Base-by-base conservation (phyloP, 495 filamentous ascomycete species). In the Endocarpon pusillum region DNA sequence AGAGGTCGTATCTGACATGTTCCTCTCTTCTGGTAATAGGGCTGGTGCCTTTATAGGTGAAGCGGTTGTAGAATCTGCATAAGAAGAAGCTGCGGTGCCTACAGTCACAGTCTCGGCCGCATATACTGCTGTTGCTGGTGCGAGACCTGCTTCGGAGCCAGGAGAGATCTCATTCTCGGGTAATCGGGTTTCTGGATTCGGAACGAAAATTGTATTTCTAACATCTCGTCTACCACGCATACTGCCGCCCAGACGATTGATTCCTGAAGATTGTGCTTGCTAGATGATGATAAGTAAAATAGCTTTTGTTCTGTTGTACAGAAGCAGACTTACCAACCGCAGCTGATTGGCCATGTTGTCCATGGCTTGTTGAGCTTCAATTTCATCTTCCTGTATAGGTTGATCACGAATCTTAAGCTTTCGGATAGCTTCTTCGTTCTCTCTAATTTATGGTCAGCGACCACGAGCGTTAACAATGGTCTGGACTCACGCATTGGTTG, bases 391-490 rank as follows among this genome's bases (percentile, higher is more conserved):
- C 15, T 75, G 74, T 36, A 99, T 91, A 1, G 92, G 87, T 38
- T 91, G 80, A 42, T 83, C 85, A 40, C 82, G 68, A 41, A 99
- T 99, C 39, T 77, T 89, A 18, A 99, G 59, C 51, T 89, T 96
- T 57, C 93, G 80, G 36, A 78, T 65, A 18, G 72, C 63, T 32
- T 81, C 78, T 23, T 82, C 78, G 35, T 51, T 54, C 51, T 74
- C 63, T 33, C 39, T 41, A 40, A 16, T 32, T 8, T 21, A 23
- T 54, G 12, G 53, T 44, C 34, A 39, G 35, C 32, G 43, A 33
- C 25, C 17, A 19, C 9, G 16, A 24, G n/a, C 27, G 16, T 26
- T 38, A 18, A 23, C 3, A 1, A 9, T 12, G 27, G 35, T 10
- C 10, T 12, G 25, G 3, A 36, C 54, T 41, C 39, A 61, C 60